Evolutionary conservation across 495 filamentous ascomycete genomes (phyloP).

Genomic region (Thermothielavioides terrestris): DNA sequence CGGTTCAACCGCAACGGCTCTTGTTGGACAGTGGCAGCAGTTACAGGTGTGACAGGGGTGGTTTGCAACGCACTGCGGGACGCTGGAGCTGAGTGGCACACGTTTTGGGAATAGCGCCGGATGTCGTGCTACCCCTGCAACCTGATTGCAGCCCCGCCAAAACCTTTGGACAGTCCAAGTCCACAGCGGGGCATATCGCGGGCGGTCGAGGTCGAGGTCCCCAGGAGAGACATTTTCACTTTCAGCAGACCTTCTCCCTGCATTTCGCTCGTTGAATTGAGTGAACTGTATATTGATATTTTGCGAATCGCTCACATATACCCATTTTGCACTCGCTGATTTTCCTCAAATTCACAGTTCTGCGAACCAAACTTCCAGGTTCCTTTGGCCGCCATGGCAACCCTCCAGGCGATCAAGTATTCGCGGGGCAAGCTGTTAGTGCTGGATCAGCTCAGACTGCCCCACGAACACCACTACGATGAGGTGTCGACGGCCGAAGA

Average conservation of each 20-base stretch:
- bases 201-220: not conserved
- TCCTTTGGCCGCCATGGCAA: slow-evolving; percentile 28
- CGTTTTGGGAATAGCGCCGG: slow-evolving; percentile 3
- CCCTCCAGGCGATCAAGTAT: slow-evolving; percentile 84
- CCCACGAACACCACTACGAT: slow-evolving; percentile 77
- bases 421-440: slow-evolving; percentile 67
- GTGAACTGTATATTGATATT: too few species aligned
- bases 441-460: slow-evolving; percentile 81
- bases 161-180: not conserved
- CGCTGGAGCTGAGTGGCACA: too few species aligned
- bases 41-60: too few species aligned
- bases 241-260: not conserved
- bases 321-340: too few species aligned
- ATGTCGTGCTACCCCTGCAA: not conserved
- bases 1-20: slow-evolving; percentile 7
- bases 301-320: too few species aligned
- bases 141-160: not conserved
- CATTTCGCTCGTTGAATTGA: too few species aligned
- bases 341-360: not conserved
- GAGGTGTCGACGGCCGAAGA: slow-evolving; percentile 64
- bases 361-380: not conserved
- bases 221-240: slow-evolving; percentile 1
- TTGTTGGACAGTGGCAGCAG: too few species aligned
- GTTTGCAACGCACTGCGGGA: too few species aligned
- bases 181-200: slow-evolving; percentile 7